Evolutionary conservation across 169 alveolate species (phyloP).

Genomic region (Plasmodium malariae): DNA sequence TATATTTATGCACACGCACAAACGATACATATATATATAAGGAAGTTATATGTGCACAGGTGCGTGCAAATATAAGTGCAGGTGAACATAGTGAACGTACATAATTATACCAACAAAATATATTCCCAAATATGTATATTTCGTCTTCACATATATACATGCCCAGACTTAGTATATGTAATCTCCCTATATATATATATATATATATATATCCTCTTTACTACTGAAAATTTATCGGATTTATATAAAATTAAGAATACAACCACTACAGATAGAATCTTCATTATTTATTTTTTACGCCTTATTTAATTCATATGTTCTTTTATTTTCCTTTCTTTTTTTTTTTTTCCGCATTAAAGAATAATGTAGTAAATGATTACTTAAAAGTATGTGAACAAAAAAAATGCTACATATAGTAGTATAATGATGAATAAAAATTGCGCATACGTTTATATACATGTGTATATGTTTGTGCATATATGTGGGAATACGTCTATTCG

Average conservation of each 20-base stretch:
- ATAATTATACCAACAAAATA: not conserved
- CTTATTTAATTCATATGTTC: too few species aligned
- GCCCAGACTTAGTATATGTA: too few species aligned
- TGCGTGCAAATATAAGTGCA: not conserved
- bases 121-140: too few species aligned
- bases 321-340: not conserved
- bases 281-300: too few species aligned
- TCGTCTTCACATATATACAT: too few species aligned
- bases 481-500: too few species aligned
- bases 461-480: not conserved
- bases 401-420: not conserved
- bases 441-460: not conserved
- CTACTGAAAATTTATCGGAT: not conserved
- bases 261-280: not conserved
- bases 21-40: not conserved
- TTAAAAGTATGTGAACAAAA: conserved; percentile 11
- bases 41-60: not conserved
- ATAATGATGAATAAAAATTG: conserved; percentile 1
- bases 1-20: not conserved
- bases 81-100: not conserved
- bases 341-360: not conserved
- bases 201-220: not conserved
- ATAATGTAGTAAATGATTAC: conserved; percentile 31
- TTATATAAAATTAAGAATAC: not conserved
- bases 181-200: not conserved